A percentile compares a stretch with the other conserved stretches of the same genome.
These are phyloP conservation scores for Geotrichum bryndzae DNA, from an alignment of 1,139 yeast genomes.

Conservation along the genomic window DNA sequence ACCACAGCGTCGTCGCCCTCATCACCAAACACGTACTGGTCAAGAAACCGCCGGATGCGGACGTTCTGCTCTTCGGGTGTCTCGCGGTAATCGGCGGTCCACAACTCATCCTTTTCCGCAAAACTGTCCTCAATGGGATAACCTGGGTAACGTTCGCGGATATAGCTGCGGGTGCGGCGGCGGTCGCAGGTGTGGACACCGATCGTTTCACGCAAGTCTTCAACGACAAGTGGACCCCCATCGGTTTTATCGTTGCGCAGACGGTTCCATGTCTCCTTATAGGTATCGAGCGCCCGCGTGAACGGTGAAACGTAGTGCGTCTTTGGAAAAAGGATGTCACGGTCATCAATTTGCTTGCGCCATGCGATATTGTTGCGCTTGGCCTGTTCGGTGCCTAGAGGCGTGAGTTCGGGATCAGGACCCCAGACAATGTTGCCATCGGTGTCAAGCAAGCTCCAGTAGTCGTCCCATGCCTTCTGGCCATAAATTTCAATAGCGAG, in stretches of 20 bases:
- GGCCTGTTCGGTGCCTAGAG: conserved; percentile 51
- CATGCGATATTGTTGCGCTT: conserved; percentile 36
- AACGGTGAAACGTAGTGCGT: conserved; percentile 60
- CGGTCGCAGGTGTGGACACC: conserved; percentile 67
- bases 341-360: conserved; percentile 39
- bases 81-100: conserved; percentile 42
- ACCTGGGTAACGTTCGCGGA: conserved; percentile 37
- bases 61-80: conserved; percentile 45
- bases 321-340: conserved; percentile 49
- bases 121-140: conserved; percentile 41
- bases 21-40: conserved; percentile 39
- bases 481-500: conserved; percentile 55
- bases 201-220: conserved; percentile 58
- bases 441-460: conserved; percentile 52
- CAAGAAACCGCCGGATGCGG: conserved; percentile 47
- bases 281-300: conserved; percentile 55
- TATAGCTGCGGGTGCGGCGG: conserved; percentile 42
- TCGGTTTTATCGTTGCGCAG: background rate
- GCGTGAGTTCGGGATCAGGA: conserved; percentile 62
- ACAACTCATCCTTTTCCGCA: conserved; percentile 45
- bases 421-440: conserved; percentile 59
- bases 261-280: conserved; percentile 50
- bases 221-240: conserved; percentile 37
- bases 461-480: conserved; percentile 49
- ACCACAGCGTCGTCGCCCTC: conserved; percentile 32